Evolutionary conservation across 495 filamentous ascomycete genomes (phyloP).

Genomic region (Penicillium turbatum): DNA sequence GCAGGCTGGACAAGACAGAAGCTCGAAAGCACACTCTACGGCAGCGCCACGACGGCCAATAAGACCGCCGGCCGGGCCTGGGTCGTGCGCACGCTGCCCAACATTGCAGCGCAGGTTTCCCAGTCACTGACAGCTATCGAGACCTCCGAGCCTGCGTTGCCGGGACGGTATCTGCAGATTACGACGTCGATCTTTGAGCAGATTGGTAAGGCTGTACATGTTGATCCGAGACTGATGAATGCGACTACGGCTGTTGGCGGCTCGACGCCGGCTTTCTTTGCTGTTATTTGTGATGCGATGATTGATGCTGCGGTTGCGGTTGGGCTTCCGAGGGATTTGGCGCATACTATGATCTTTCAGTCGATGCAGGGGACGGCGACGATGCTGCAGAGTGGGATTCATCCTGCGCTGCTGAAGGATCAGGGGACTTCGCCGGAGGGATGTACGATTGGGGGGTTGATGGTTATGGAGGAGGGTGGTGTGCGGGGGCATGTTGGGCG

Average conservation of each 20-base stretch:
- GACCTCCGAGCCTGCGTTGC: slow-evolving; percentile 23
- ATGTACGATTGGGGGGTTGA: slow-evolving; percentile 44
- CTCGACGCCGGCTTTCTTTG: slow-evolving; percentile 42
- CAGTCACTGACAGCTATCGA: slow-evolving; percentile 39
- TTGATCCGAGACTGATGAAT: slow-evolving; percentile 35
- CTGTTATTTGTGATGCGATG: slow-evolving; percentile 40
- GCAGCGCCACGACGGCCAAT: slow-evolving; percentile 11
- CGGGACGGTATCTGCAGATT: slow-evolving; percentile 20
- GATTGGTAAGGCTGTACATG: slow-evolving; percentile 33
- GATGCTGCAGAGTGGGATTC: slow-evolving; percentile 37
- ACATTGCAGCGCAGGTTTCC: slow-evolving; percentile 37
- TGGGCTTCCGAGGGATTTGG: slow-evolving; percentile 38
- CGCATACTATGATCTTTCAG: slow-evolving; percentile 38
- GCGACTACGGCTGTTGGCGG: slow-evolving; percentile 37
- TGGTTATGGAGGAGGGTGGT: slow-evolving; percentile 41
- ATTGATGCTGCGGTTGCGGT: slow-evolving; percentile 44
- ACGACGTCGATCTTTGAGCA: slow-evolving; percentile 34
- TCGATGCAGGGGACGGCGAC: slow-evolving; percentile 37
- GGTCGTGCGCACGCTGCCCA: slow-evolving; percentile 37
- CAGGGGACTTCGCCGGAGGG: slow-evolving; percentile 41
- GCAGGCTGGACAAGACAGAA: slow-evolving; percentile 36
- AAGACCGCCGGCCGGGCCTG: slow-evolving; percentile 18
- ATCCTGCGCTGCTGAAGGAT: slow-evolving; percentile 37
- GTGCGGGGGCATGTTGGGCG: slow-evolving; percentile 40
- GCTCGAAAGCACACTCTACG: slow-evolving; percentile 30